Evolutionary conservation across 2,329 filamentous ascomycete species (phyloP), one percentile per base, ranked within the genome.

Genomic region (Gyromitra esculenta): DNA sequence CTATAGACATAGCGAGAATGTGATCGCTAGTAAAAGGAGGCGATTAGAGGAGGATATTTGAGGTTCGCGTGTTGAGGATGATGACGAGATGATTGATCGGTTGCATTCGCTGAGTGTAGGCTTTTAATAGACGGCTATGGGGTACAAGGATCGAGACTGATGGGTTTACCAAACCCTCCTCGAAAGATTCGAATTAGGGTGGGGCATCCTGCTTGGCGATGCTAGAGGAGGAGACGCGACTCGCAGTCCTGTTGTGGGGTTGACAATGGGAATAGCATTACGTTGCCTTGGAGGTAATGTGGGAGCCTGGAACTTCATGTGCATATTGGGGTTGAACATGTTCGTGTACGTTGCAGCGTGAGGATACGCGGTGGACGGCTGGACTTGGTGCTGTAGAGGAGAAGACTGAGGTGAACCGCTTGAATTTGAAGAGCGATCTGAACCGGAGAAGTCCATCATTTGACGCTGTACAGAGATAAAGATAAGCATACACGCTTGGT

Each of bases 181-280:
- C 52, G 76, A 76, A 31, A 79, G 73, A 75, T 77, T 78, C 72
- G 75, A 70, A 59, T 45, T 80, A 73, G 79, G 74, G 39, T 79
- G 86, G 85, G 90, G 89, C 86, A 89, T 88, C 85, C 89, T 87
- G 82, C 86, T 88, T 76, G 89, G 89, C 72, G 89, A 90, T 82
- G 91, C 87, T 79, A 88, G 90, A 78, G 95, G 93, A 80, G 95
- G 95, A 86, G 93, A 97, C 73, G 93, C 91, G 87, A 97, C 91
- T 82, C 90, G 89, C 84, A 94, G 90, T 82, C 96, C 94, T 73
- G 95, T 97, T 81, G 89, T 92, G 70, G 96, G 96, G 87, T 99
- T 97, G 85, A 98, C 93, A 83, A 99, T 99, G 76, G 95, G 95
- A 80, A 98, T 98, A 82, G 96, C 93, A 84, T 97, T 98, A 84